Percentiles rank a stretch among this genome's conserved stretches.
phyloP scores from a whole-genome alignment of 2,329 filamentous ascomycete species.

The Chaetomiaceae sp. region DNA sequence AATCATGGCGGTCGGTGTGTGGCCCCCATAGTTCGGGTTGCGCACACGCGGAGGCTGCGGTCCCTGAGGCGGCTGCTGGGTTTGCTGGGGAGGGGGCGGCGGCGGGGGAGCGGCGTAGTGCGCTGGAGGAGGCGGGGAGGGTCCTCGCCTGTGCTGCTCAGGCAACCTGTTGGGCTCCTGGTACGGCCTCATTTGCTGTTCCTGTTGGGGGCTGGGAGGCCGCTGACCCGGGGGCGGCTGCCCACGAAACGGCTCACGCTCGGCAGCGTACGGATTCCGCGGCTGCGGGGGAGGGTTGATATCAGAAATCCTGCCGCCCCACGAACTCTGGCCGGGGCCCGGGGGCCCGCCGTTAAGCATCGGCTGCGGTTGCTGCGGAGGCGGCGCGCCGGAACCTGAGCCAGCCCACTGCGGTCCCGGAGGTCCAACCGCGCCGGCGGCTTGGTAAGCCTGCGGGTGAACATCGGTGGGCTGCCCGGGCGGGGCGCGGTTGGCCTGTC shows the following conservation, averaged over 20 bases:
- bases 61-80: conserved; percentile 35
- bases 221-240: conserved; percentile 63
- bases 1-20: conserved; percentile 41
- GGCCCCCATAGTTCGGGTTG: conserved; percentile 57
- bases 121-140: conserved; percentile 48
- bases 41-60: conserved; percentile 46
- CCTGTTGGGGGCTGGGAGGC: conserved; percentile 72
- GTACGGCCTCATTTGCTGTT: conserved; percentile 66
- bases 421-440: conserved; percentile 73
- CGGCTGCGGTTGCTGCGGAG: conserved; percentile 32
- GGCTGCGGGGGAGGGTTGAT: conserved; percentile 72
- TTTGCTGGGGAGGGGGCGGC: conserved; percentile 39
- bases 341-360: conserved; percentile 50
- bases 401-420: conserved; percentile 87
- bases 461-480: conserved; percentile 85
- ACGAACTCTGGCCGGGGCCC: conserved; percentile 52
- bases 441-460: conserved; percentile 89
- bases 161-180: conserved; percentile 56
- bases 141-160: conserved; percentile 46
- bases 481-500: conserved; percentile 66
- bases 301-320: conserved; percentile 64
- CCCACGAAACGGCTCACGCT: conserved; percentile 65
- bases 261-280: conserved; percentile 72
- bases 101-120: conserved; percentile 54
- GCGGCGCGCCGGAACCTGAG: conserved; percentile 54